Base-by-base conservation (phyloP, 441 rosid species). In the Adansonia grandidieri region DNA sequence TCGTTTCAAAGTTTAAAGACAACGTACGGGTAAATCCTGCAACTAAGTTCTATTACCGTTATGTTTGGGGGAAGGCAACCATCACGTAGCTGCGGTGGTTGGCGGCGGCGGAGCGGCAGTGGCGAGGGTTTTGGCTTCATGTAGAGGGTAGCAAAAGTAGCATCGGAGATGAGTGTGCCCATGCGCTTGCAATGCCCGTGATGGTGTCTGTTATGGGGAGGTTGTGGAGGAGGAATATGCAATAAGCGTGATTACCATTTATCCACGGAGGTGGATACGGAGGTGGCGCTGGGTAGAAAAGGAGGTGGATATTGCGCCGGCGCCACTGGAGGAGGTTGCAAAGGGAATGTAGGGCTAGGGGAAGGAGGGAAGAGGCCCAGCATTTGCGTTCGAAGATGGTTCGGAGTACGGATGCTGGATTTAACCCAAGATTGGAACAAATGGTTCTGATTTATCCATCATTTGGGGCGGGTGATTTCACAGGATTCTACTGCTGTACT, bases 201-300 rank as follows among this genome's bases (percentile, higher is more conserved):
- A 95, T 95, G 97, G 98, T 95, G 65, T 79, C 92, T 0, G 91
- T 91, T 84, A 94, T 94, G 98, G 97, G 93, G 70, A 87, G 86
- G 76, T 77, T 93, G 8, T 37, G 97, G 92, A 1, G 89, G 98
- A 48, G 98, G 98, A 8, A 77, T 90, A 93, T 75, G 98, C 97
- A 1, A 89, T 93, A 15, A 87, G 98, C 66, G 94, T 91, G 28
- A 89, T 95, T 0, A 77, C 90, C 0, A 91, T 95, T 14, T 37
- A 85, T 93, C 0, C 92, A 90, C 70, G 87, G 92, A 0, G 80
- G 86, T 1, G 81, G 81, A 3, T 77, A 75, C 17, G 70, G 13
- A 0, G 82, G 0, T 45, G 77, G 9, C 10, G 22, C 22, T 60
- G 17, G n/a, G 44, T 5, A 0, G 58, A 14, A 19, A 3, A 42